Evolutionary conservation across 306 rosid genomes (phyloP), one percentile per base, ranked within the genome.

Genomic region (Citrullus colocynthis): DNA sequence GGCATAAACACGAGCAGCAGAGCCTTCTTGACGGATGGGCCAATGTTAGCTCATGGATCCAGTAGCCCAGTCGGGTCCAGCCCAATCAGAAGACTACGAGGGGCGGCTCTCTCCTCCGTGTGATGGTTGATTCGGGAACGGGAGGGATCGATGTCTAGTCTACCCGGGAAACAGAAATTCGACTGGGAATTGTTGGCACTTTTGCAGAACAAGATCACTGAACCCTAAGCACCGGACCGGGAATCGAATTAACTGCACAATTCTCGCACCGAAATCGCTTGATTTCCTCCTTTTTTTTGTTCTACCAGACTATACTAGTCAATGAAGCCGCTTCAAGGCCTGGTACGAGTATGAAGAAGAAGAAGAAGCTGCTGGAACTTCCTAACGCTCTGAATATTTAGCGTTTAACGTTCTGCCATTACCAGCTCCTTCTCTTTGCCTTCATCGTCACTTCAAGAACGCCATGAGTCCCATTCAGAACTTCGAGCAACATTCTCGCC

Each of bases 401-500:
- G 78, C 30, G 45, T 74, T 32, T 15, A 54, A 51, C 78, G 49
- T 52, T 18, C 14, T 17, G 10, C 45, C 32, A 52, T 18, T 11
- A 9, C 78, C 17, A 32, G 12, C 32, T 74, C 16, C 32, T 48
- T 73, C 44, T 74, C 44, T 42, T 20, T 2, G 18, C 21, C 14
- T 41, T 77, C 7, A 21, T 60, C 56, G 42, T 45, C 36, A 74
- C 57, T 83, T 57, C 17, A 39, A 21, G 54, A 42, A 24, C 84
- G 78, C 56, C 80, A 95, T 96, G 99, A 88, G 99, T 81, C 99
- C 99, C 30, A 88, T 96, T 78, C 98, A 91, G 89, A 91, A 96
- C 89, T 89, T 92, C 86, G 97, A 91, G 81, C 97, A 88, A 70
- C 98, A 96, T 84, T 86, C 99, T 24, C 91, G 96, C 54, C 90